Percentiles rank a stretch among this genome's conserved stretches.
Evolutionary conservation across 371 early-diverging fungal species (phyloP).

Genomic region (Capillidium rhysosporum): DNA sequence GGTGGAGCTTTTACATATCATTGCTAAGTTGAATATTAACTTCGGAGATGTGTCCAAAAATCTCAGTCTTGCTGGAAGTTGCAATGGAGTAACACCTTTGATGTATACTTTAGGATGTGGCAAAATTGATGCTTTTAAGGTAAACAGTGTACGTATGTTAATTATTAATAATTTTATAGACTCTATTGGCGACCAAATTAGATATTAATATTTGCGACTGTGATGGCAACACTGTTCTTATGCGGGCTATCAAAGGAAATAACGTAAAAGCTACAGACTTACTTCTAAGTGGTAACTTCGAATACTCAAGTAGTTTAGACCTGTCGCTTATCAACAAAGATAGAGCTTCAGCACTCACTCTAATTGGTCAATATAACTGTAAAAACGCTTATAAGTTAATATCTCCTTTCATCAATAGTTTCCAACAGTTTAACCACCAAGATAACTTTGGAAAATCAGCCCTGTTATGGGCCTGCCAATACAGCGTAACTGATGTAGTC

Average conservation of each 20-base stretch:
- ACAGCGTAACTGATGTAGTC: constrained; percentile 13
- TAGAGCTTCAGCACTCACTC: background rate
- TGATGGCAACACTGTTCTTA: constrained; percentile 10
- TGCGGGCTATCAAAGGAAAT: constrained; percentile 12
- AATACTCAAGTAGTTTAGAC: background rate
- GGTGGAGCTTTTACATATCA: too few species aligned
- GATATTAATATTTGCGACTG: too few species aligned
- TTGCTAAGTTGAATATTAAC: too few species aligned
- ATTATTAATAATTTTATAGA: too few species aligned
- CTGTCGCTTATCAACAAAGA: background rate
- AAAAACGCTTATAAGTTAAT: background rate
- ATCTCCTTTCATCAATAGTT: background rate
- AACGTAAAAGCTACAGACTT: background rate
- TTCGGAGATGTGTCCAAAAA: too few species aligned
- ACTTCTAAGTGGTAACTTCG: background rate
- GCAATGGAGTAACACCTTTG: too few species aligned
- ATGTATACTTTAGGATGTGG: too few species aligned
- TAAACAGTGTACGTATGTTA: too few species aligned
- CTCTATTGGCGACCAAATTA: too few species aligned
- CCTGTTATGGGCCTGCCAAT: constrained; percentile 14
- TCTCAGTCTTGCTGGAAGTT: too few species aligned
- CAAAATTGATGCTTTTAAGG: too few species aligned
- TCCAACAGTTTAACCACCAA: constrained; percentile 9
- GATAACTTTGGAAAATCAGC: constrained; percentile 12
- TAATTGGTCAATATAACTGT: background rate